Conservation (phyloP, 1,284 basidiomycete genomes). For the Amylostereum areolatum region DNA sequence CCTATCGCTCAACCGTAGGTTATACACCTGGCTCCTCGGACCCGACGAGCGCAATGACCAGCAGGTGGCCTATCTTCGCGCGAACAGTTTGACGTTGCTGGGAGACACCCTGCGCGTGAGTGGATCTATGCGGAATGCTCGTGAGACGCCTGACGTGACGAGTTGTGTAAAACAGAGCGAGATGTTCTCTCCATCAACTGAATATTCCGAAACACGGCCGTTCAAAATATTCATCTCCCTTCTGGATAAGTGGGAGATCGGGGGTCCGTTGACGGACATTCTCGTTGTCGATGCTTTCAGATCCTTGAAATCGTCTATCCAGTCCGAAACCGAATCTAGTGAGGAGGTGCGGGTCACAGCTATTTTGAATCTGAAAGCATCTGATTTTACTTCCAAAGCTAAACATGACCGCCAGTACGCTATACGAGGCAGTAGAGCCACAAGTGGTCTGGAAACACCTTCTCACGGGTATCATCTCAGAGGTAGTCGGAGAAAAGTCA, state of each 20-base stretch:
- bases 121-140: constrained; percentile 5
- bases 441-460: constrained; percentile 82
- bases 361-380: background rate
- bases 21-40: constrained; percentile 93
- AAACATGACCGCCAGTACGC: constrained; percentile 78
- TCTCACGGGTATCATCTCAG: constrained; percentile 45
- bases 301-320: constrained; percentile 56
- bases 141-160: constrained; percentile 6
- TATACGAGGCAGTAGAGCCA: constrained; percentile 93
- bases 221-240: constrained; percentile 96
- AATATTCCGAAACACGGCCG: constrained; percentile 75
- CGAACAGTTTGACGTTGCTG: constrained; percentile 67
- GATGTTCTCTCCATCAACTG: constrained; percentile 64
- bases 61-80: constrained; percentile 68
- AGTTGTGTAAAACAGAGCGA: constrained; percentile 43
- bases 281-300: constrained; percentile 79
- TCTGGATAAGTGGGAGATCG: constrained; percentile 96
- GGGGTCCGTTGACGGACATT: constrained; percentile 71
- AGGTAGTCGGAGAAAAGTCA: constrained; percentile 39
- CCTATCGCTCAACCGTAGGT: constrained; percentile 85
- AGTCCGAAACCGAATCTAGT: constrained; percentile 40
- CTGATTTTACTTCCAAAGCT: constrained; percentile 39
- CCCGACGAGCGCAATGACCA: constrained; percentile 68
- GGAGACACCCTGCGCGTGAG: constrained; percentile 60
- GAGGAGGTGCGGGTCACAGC: constrained; percentile 48